Evolutionary conservation across 768 basidiomycete species (phyloP), one percentile per base, ranked within the genome.

Genomic region (Naganishia friedmannii): DNA sequence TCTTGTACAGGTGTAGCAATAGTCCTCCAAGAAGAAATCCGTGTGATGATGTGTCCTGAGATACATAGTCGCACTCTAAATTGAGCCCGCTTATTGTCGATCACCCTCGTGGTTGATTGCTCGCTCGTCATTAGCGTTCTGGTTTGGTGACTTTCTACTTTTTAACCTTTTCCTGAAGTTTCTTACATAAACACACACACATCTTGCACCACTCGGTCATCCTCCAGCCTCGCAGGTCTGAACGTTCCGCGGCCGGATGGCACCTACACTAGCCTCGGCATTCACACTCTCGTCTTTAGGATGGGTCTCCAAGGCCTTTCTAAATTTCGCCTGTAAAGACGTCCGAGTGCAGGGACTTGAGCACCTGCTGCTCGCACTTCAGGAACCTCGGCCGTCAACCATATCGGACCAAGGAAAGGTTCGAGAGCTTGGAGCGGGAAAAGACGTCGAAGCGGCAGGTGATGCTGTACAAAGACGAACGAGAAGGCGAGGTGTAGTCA

Each of bases 291-390:
- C 86, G 34, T 79, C 86, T 31, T 86, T 91, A 56, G 92, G 91
- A 53, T 86, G 91, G 65, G 83, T 86, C 45, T 92, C 87, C 83
- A 94, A 93, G 77, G 85, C 88, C 9, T 88, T 91, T 75, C 84
- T 93, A 57, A 86, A 86, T 63, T 83, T 86, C 1, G 88, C 87
- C 53, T 87, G 86, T 70, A 86, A 88, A n/a, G 76, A 80, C 1
- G 83, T 93, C 66, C 84, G 87, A 6, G 88, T 95, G 65, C 85
- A 84, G 39, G 92, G 93, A 26, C 81, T 93, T 15, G 84, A 86
- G 8, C 83, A 85, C 57, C 84, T 97, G 67, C 74, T 87, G 23
- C 80, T 85, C 42, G 90, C 88, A 3, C 83, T 96, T 70, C 76
- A 86, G 26, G 83, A 82, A 53, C 72, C 73, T 51, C 48, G 6